Evolutionary conservation across 495 filamentous ascomycete species (phyloP), one percentile per base, ranked within the genome.

Genomic region (Penicillium nucicola): DNA sequence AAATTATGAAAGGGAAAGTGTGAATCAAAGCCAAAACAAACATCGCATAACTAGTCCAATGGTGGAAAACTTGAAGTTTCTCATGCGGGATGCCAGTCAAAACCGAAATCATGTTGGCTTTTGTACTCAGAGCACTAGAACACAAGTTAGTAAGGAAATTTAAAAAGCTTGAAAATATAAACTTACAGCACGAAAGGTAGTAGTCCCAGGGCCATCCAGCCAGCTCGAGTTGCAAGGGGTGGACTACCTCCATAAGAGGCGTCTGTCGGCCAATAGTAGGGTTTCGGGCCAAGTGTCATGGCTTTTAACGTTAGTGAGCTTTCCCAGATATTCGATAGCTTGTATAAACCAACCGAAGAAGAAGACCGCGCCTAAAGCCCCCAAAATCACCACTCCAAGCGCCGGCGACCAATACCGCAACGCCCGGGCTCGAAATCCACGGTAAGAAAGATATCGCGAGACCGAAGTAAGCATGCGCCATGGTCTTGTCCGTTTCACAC

Each of bases 251-350:
- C 80, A 49, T 69, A 81, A 10, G 53, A 65, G n/a, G 71, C 48
- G n/a, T 60, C 67, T 18, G 72, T 77, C 2, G 80, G 74, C 77
- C 80, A 83, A 62, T 84, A 84, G 50, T 83, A 83, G 2, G 81
- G 80, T 33, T 74, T 51, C 2, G 79, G 75, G 15, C 68, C 71
- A 7, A 83, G 61, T 1, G 67, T 74, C 76, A 80, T 73, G 30
- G 63, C 71, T 79, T 55, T 34, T 5, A 9, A 6, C 28, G 12
- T 30, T 14, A 41, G 32, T 48, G 14, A 50, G 48, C 33, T 18
- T 44, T 18, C 18, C 12, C 3, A 50, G 1, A 2, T 6, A 35
- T 25, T 12, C 23, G 35, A 23, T 22, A 37, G 10, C 13, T 59
- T 59, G 68, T 10, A 20, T 18, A 76, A n/a, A 58, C 57, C 3